These are phyloP conservation scores for Euphorbia tirucalli DNA, from an alignment of 345 rosid genomes.

Conservation along the genomic window DNA sequence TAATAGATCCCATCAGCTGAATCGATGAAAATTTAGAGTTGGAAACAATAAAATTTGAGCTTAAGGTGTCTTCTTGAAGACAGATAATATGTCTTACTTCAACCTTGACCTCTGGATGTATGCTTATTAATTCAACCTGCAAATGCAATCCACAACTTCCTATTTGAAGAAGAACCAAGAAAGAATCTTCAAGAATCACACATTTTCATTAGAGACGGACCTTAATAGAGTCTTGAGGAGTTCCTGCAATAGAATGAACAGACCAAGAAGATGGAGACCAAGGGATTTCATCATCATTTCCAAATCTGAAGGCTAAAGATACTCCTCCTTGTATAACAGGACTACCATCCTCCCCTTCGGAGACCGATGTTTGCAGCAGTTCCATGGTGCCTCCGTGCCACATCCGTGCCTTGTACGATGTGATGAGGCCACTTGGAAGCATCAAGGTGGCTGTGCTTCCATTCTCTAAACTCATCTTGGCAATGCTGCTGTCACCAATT, in stretches of 20 bases:
- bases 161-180: neutral
- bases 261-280: constrained; percentile 61
- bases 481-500: constrained; percentile 61
- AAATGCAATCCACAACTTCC: constrained; percentile 1
- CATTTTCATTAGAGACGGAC: constrained; percentile 20
- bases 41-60: constrained; percentile 50
- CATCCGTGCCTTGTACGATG: constrained; percentile 73
- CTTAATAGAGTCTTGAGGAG: constrained; percentile 49
- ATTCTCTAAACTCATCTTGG: constrained; percentile 56
- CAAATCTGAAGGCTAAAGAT: constrained; percentile 45
- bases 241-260: constrained; percentile 53
- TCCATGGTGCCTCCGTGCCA: constrained; percentile 79
- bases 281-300: constrained; percentile 30
- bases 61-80: constrained; percentile 50
- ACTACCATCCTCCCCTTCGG: constrained; percentile 49
- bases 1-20: constrained; percentile 44
- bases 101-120: constrained; percentile 39
- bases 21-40: constrained; percentile 46
- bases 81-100: constrained; percentile 54
- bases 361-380: constrained; percentile 72
- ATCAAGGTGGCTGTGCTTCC: constrained; percentile 65
- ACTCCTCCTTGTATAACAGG: constrained; percentile 77
- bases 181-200: neutral
- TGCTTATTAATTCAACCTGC: constrained; percentile 66
- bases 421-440: constrained; percentile 68